A percentile compares a stretch with the other conserved stretches of the same genome.
Conservation (phyloP, 2,329 filamentous ascomycete genomes). For the Cadophora gregata region DNA sequence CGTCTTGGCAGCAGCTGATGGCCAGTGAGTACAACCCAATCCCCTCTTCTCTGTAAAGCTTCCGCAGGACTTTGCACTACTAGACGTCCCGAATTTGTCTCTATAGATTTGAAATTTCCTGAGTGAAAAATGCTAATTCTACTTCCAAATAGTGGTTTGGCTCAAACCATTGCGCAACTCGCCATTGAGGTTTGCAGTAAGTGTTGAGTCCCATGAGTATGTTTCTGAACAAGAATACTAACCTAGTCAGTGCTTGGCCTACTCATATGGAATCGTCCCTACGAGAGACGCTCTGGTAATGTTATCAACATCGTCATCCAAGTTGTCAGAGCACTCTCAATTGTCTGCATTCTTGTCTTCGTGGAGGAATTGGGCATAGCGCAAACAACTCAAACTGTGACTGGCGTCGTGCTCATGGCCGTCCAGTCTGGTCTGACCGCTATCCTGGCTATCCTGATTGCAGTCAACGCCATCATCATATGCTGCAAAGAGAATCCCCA, state of each 20-base stretch:
- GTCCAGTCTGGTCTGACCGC: conserved; percentile 86
- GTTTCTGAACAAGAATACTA: conserved; percentile 15
- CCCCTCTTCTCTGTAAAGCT: background rate
- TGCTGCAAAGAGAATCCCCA: conserved; percentile 91
- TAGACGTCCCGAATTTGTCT: background rate
- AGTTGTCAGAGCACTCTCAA: conserved; percentile 84
- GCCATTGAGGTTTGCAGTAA: conserved; percentile 72
- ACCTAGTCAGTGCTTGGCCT: conserved; percentile 67
- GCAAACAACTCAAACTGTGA: conserved; percentile 92
- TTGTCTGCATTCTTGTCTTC: conserved; percentile 88
- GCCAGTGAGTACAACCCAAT: conserved; percentile 54
- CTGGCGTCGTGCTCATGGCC: conserved; percentile 91
- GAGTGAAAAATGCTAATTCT: background rate
- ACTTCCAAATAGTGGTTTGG: conserved; percentile 61
- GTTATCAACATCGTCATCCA: conserved; percentile 95
- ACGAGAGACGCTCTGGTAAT: conserved; percentile 84
- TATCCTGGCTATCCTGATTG: conserved; percentile 83
- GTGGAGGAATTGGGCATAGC: conserved; percentile 90
- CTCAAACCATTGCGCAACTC: conserved; percentile 80
- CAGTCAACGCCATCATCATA: conserved; percentile 83
- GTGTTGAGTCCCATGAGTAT: conserved; percentile 13
- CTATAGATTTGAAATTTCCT: background rate
- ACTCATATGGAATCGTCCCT: conserved; percentile 85
- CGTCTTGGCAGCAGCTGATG: conserved; percentile 83
- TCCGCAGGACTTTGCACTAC: background rate